phyloP scores from a whole-genome alignment of 2,329 filamentous ascomycete genomes.

The Nothophoma quercina region DNA sequence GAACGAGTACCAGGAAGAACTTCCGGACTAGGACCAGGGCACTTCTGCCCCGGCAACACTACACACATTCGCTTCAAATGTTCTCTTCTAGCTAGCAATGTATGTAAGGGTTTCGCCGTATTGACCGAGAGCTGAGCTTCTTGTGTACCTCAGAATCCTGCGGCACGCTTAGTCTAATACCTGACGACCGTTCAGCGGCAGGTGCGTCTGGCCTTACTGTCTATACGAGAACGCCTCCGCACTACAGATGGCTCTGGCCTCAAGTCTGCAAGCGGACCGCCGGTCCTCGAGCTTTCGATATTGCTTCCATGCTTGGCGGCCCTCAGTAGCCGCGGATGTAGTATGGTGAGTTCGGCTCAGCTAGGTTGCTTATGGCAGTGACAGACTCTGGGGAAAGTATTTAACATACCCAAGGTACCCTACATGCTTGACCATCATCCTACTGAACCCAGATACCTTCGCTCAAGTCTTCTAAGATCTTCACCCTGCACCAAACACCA shows the following conservation, averaged over 20 bases:
- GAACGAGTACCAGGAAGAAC: background rate
- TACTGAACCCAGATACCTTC: slow-evolving; percentile 13
- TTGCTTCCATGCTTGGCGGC: slow-evolving; percentile 41
- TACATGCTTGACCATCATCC: slow-evolving; percentile 39
- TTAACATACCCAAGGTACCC: slow-evolving; percentile 39
- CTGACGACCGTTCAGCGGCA: slow-evolving; percentile 3
- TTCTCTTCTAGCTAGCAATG: background rate
- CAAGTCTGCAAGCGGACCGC: slow-evolving; percentile 39
- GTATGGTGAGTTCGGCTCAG: background rate
- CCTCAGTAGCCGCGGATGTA: background rate
- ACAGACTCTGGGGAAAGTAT: slow-evolving; percentile 36
- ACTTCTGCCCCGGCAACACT: background rate
- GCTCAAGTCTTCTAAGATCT: slow-evolving; percentile 30
- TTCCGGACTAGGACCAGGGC: background rate
- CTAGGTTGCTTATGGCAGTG: background rate
- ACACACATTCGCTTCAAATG: background rate
- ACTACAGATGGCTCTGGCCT: slow-evolving; percentile 28
- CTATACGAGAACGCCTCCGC: slow-evolving; percentile 45
- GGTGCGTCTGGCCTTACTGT: slow-evolving; percentile 17
- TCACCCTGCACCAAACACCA: slow-evolving; percentile 21
- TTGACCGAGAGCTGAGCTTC: background rate
- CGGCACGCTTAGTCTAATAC: background rate
- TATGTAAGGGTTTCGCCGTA: background rate
- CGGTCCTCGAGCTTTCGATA: slow-evolving; percentile 47
- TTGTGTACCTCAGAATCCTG: slow-evolving; percentile 26